Evolutionary conservation across 2,329 filamentous ascomycete species (phyloP).

Genomic region (Aspergillus awamori): DNA sequence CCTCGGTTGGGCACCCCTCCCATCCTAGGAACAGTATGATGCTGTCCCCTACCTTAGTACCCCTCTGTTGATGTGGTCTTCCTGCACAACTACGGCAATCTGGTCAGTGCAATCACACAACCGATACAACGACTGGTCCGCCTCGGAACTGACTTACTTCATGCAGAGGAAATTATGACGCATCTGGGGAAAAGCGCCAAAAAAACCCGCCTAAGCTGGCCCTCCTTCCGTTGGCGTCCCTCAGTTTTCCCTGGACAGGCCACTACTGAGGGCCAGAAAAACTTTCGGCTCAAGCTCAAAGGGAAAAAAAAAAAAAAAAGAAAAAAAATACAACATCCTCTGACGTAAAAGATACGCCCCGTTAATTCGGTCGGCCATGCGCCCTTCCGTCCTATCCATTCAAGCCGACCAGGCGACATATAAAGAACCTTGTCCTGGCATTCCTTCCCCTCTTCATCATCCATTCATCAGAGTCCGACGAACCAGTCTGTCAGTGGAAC

Average conservation of each 20-base stretch:
- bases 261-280: background rate
- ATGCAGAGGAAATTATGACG: slow-evolving; percentile 31
- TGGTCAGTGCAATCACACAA: background rate
- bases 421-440: slow-evolving; percentile 2
- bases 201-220: too few species aligned
- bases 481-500: background rate
- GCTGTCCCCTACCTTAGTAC: background rate
- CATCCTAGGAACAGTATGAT: background rate
- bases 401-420: background rate
- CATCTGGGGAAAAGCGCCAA: slow-evolving; percentile 28
- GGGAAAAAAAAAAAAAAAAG: background rate
- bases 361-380: background rate
- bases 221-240: background rate
- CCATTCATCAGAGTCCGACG: background rate
- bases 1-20: background rate
- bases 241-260: background rate
- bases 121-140: background rate
- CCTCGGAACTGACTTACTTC: slow-evolving; percentile 10
- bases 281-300: background rate
- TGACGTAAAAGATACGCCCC: slow-evolving; percentile 5
- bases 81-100: background rate
- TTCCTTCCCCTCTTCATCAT: background rate
- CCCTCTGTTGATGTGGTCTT: too few species aligned
- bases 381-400: background rate
- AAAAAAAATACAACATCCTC: background rate